Percentiles rank a stretch among this genome's conserved stretches.
Evolutionary conservation across 352 stramenopile species (phyloP).

Genomic region (Pythium dissimile): DNA sequence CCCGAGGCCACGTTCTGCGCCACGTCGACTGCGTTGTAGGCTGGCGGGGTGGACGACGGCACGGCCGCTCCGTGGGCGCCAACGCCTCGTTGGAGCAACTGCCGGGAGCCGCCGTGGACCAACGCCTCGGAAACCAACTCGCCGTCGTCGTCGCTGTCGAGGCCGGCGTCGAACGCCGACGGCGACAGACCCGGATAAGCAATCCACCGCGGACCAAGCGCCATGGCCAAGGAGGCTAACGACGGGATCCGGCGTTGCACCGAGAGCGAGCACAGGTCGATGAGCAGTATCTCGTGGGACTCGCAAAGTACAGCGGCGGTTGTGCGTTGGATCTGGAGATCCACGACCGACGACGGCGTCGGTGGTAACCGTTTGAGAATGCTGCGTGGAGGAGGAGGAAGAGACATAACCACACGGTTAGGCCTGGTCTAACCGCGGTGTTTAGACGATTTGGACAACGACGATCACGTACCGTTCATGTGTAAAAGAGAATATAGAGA

Average conservation of each 20-base stretch:
- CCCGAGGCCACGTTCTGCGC: slow-evolving; percentile 86
- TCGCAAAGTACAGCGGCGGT: slow-evolving; percentile 65
- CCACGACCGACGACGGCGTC: slow-evolving; percentile 60
- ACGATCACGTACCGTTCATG: slow-evolving; percentile 34
- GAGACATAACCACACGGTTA: no score
- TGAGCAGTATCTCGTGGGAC: slow-evolving; percentile 60
- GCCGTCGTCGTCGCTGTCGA: slow-evolving; percentile 36
- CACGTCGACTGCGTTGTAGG: slow-evolving; percentile 73
- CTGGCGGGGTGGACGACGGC: slow-evolving; percentile 16
- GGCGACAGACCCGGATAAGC: slow-evolving; percentile 51
- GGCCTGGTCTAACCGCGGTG: no score
- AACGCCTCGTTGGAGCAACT: slow-evolving; percentile 13
- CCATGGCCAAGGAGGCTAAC: slow-evolving; percentile 54
- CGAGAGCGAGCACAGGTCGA: slow-evolving; percentile 50
- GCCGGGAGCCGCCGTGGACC: slow-evolving; percentile 27
- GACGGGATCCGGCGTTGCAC: slow-evolving; percentile 42
- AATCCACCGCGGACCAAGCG: slow-evolving; percentile 64
- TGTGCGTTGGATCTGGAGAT: slow-evolving; percentile 58
- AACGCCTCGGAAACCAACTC: slow-evolving; percentile 41
- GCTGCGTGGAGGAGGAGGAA: slow-evolving; percentile 12
- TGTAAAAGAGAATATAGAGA: slow-evolving; percentile 47
- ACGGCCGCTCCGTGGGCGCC: slow-evolving; percentile 15
- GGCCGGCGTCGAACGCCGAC: slow-evolving; percentile 10
- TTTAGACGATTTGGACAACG: no score
- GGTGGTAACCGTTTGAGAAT: slow-evolving; percentile 51